Evolutionary conservation across 345 rosid species (phyloP).

Genomic region (Hibiscus syriacus): DNA sequence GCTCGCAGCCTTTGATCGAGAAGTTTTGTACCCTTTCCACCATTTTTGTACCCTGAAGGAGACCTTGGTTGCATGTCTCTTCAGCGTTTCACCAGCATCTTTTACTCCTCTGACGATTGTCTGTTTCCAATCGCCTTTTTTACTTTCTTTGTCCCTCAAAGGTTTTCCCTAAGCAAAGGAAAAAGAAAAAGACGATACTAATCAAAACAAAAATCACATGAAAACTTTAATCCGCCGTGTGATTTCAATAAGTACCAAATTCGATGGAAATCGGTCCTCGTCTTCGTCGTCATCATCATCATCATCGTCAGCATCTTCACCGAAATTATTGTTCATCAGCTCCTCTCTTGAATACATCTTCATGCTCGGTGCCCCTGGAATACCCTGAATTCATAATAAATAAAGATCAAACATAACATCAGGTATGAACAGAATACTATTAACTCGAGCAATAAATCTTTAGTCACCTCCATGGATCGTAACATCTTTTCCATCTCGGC

Average conservation of each 20-base stretch:
- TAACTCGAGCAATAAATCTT: background rate
- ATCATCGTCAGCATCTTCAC: slow-evolving; percentile 64
- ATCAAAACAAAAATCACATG: background rate
- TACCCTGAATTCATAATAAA: slow-evolving; percentile 42
- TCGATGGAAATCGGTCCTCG: slow-evolving; percentile 48
- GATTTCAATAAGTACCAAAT: slow-evolving; percentile 41
- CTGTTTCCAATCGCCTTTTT: slow-evolving; percentile 46
- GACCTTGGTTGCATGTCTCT: slow-evolving; percentile 50
- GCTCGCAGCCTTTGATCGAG: slow-evolving; percentile 25
- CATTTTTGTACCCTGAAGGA: slow-evolving; percentile 42
- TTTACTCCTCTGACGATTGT: slow-evolving; percentile 39
- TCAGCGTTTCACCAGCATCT: slow-evolving; percentile 36
- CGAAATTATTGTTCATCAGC: slow-evolving; percentile 52
- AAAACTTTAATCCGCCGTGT: background rate
- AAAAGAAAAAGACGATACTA: background rate
- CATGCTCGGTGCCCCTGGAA: slow-evolving; percentile 98
- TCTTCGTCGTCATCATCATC: slow-evolving; percentile 38
- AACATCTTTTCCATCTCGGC: slow-evolving; percentile 94
- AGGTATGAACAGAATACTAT: background rate
- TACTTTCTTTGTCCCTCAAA: slow-evolving; percentile 39
- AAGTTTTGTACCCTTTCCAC: slow-evolving; percentile 58
- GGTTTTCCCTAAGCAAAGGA: slow-evolving; percentile 45
- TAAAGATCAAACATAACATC: background rate
- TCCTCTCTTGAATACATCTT: slow-evolving; percentile 91
- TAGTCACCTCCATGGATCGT: slow-evolving; percentile 78